Base-by-base conservation (phyloP, 371 early-diverging fungal genomes). In the Mucor indicus region DNA sequence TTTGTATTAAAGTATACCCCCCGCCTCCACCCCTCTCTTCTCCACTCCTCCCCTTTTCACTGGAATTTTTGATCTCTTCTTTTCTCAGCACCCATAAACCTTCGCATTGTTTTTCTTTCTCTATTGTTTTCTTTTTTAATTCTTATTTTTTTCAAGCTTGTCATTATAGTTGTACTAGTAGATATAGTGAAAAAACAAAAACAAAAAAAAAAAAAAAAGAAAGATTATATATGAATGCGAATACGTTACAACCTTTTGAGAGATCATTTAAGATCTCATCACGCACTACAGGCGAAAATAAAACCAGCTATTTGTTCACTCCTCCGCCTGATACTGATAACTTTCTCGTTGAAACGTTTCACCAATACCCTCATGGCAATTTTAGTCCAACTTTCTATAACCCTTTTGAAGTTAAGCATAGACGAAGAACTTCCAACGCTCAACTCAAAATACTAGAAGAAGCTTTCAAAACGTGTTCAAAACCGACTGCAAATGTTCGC, bases 321-420 rank as follows among this genome's bases (percentile, higher is more conserved):
- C 27, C 55, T 32, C 21, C 32, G 23, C 38, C 50, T 21, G 17
- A 11, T 12, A 22, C 33, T 20, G 54, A 63, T 5, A 61, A 38
- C 27, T 57, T 53, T 22, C 45, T 66, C 24, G 59, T 68, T 49
- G 72, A 68, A 25, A 60, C 65, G 6, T 71, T 71, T 44, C 72
- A 67, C 49, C 79, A 75, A 44, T 68, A 70, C 30, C 82, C 77
- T 6, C 81, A 80, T 32, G 79, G 81, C 22, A 81, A 82, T 43
- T 81, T 82, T 44, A 65, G 79, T 21, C 81, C 84, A n/a, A 79
- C 84, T 7, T 84, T 86, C 48, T 89, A 88, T 54, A 84, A 89
- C 39, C 88, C 90, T 3, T 84, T 83, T 60, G 86, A 87, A 35
- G 83, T 89, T 58, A 88, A 87, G 52, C 87, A 87, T 51, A 76